A percentile compares a stretch with the other conserved stretches of the same genome.
phyloP scores from a whole-genome alignment of 129 eudicot species.

The Arctium minus region DNA sequence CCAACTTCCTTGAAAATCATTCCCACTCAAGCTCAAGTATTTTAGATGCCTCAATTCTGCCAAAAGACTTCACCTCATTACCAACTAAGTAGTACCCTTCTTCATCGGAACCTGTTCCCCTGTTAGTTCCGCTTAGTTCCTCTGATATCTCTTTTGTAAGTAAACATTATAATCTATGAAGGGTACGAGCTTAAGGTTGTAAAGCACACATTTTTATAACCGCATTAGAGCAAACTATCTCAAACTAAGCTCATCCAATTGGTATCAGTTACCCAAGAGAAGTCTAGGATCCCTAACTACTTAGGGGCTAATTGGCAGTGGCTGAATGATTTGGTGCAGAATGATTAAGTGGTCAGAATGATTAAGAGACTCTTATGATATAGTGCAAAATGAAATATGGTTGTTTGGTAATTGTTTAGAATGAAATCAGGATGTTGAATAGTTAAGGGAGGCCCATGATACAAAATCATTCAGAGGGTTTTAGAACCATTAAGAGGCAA shows the following conservation, averaged over 20 bases:
- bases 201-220: not conserved
- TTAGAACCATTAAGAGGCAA: no score
- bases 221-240: not conserved
- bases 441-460: no score
- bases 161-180: not conserved
- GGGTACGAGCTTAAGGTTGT: not conserved
- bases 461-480: no score
- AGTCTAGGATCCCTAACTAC: not conserved
- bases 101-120: not conserved
- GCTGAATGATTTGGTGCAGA: no score
- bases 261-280: not conserved
- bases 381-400: no score
- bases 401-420: no score
- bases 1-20: not conserved
- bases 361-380: no score
- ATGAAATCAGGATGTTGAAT: no score
- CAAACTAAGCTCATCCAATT: not conserved
- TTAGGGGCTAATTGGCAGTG: no score
- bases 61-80: not conserved
- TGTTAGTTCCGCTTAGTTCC: not conserved
- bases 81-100: not conserved
- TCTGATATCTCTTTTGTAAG: not conserved
- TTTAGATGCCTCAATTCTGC: conserved; percentile 7
- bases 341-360: no score
- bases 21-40: conserved; percentile 17